phyloP scores from a whole-genome alignment of 1,284 basidiomycete species.

The Moesziomyces parantarcticus region DNA sequence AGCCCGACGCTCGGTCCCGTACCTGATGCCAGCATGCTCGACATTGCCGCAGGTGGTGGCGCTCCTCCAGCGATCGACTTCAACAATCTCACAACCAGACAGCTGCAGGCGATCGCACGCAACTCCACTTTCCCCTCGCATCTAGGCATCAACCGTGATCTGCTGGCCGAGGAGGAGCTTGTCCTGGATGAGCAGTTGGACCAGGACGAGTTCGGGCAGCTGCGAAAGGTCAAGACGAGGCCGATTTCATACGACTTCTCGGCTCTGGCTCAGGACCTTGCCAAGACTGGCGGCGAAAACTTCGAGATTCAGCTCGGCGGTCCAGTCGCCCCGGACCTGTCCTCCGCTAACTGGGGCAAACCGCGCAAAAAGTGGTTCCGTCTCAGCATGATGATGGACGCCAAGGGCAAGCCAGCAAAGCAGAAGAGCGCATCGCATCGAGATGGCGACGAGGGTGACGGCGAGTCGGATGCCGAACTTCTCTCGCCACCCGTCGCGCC shows the following conservation, averaged over 20 bases:
- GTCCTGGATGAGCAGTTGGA: slow-evolving; percentile 8
- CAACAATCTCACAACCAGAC: slow-evolving; percentile 47
- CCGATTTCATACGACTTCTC: slow-evolving; percentile 16
- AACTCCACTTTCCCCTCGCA: slow-evolving; percentile 48
- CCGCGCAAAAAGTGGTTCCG: slow-evolving; percentile 55
- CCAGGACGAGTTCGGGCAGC: slow-evolving; percentile 20
- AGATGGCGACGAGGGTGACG: slow-evolving; percentile 30
- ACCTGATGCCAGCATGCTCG: slow-evolving; percentile 4
- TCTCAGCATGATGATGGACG: slow-evolving; percentile 45
- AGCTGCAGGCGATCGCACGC: slow-evolving; percentile 55
- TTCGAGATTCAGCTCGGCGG: slow-evolving; percentile 43
- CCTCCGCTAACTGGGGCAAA: slow-evolving; percentile 52
- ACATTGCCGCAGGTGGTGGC: not conserved
- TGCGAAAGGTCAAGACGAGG: slow-evolving; percentile 15
- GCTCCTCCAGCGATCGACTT: slow-evolving; percentile 29
- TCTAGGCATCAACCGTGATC: slow-evolving; percentile 50
- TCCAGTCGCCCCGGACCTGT: slow-evolving; percentile 34
- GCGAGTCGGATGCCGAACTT: slow-evolving; percentile 33
- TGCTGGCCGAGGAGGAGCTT: slow-evolving; percentile 27
- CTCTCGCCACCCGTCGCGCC: slow-evolving; percentile 6
- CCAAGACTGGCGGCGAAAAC: slow-evolving; percentile 33
- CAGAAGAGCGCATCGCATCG: slow-evolving; percentile 8
- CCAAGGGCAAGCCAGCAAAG: slow-evolving; percentile 33
- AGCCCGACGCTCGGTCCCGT: slow-evolving; percentile 14
- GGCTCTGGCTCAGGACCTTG: slow-evolving; percentile 33